Percentiles rank a stretch among this genome's conserved stretches.
These are phyloP conservation scores for Pyrrhoderma noxium DNA, from an alignment of 1,284 basidiomycete genomes.

Conservation along the genomic window DNA sequence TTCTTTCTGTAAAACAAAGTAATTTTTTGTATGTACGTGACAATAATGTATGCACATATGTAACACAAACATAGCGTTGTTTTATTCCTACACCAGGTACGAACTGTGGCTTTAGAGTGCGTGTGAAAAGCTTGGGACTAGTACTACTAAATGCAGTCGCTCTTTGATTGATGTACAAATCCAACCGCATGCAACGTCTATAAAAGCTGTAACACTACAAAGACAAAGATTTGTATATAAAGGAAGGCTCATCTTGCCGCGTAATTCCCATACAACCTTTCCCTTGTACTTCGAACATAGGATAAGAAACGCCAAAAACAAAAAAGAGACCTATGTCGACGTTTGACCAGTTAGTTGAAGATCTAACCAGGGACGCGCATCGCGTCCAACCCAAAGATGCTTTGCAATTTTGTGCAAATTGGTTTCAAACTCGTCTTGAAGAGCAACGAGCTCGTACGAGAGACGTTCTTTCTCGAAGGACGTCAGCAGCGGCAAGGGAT, in stretches of 20 bases:
- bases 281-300: background rate
- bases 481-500: slow-evolving; percentile 39
- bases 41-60: too few species aligned
- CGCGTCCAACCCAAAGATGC: slow-evolving; percentile 83
- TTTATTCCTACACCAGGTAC: too few species aligned
- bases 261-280: background rate
- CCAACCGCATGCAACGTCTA: too few species aligned
- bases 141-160: too few species aligned
- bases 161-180: too few species aligned
- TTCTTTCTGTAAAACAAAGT: too few species aligned
- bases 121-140: too few species aligned
- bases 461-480: slow-evolving; percentile 48
- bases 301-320: too few species aligned
- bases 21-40: too few species aligned
- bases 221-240: background rate
- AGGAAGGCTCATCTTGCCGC: slow-evolving; percentile 7
- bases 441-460: slow-evolving; percentile 71
- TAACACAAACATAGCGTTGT: too few species aligned
- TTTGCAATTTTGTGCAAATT: slow-evolving; percentile 91
- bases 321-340: slow-evolving; percentile 45
- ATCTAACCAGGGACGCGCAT: slow-evolving; percentile 81
- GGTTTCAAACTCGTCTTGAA: slow-evolving; percentile 86
- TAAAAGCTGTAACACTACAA: too few species aligned
- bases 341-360: slow-evolving; percentile 73
- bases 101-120: too few species aligned